phyloP scores from a whole-genome alignment of 768 basidiomycete species.

The Tricholoma hemisulphureum region DNA sequence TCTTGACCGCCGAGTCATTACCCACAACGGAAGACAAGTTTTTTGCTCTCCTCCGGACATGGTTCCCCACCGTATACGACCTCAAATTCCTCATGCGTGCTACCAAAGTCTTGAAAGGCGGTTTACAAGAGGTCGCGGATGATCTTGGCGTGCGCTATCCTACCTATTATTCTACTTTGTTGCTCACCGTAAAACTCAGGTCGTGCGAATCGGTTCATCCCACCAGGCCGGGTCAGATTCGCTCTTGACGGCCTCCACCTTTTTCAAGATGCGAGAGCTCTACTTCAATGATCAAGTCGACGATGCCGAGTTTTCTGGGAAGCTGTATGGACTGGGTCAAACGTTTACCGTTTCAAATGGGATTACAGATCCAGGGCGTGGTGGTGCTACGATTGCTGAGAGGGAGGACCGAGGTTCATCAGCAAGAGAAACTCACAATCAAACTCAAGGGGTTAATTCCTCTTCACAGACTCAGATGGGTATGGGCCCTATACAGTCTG shows the following conservation, averaged over 20 bases:
- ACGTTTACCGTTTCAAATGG: conserved; percentile 72
- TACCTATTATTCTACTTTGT: conserved; percentile 2
- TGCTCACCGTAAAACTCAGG: conserved; percentile 42
- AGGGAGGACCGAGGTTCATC: conserved; percentile 64
- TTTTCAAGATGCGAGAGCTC: conserved; percentile 92
- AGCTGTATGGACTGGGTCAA: conserved; percentile 80
- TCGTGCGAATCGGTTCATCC: conserved; percentile 83
- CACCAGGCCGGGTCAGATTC: conserved; percentile 99
- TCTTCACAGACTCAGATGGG: conserved; percentile 46
- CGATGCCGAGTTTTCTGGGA: conserved; percentile 76
- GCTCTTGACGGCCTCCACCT: conserved; percentile 87
- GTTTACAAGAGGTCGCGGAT: conserved; percentile 92
- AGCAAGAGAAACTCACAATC: conserved; percentile 52
- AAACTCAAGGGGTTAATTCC: conserved; percentile 50
- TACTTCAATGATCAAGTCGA: conserved; percentile 93
- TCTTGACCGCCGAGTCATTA: conserved; percentile 81
- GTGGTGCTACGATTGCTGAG: conserved; percentile 80
- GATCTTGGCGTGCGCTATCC: conserved; percentile 76
- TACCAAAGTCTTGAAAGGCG: conserved; percentile 83
- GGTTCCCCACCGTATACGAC: conserved; percentile 97
- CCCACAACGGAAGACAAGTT: conserved; percentile 89
- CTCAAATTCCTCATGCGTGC: conserved; percentile 95
- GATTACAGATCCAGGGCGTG: conserved; percentile 60
- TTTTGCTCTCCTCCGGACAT: conserved; percentile 80
- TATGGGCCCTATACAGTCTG: conserved; percentile 44